Conservation (phyloP, 2,329 filamentous ascomycete species). For the Talaromyces atroroseus region DNA sequence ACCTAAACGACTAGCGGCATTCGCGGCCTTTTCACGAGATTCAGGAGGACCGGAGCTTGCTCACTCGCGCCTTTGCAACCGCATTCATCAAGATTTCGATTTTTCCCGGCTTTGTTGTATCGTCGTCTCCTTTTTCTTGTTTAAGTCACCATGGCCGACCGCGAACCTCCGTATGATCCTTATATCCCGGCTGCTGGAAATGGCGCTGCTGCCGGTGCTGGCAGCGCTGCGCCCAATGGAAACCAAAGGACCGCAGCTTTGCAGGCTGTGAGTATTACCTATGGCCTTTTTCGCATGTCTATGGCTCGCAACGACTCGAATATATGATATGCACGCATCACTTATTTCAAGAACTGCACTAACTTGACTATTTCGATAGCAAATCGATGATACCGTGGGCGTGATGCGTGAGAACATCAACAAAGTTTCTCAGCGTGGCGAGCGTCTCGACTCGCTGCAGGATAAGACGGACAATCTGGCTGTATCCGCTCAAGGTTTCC, state of each 20-base stretch:
- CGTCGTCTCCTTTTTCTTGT: not conserved
- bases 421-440: constrained; percentile 90
- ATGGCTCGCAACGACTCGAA: too few relatives aligned
- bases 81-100: not conserved
- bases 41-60: not conserved
- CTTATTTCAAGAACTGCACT: not conserved
- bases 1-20: not conserved
- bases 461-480: constrained; percentile 92
- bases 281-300: too few relatives aligned
- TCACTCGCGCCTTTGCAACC: not conserved
- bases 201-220: constrained; percentile 49
- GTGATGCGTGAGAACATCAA: constrained; percentile 98
- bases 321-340: not conserved
- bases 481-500: constrained; percentile 89
- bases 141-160: constrained; percentile 47
- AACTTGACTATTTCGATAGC: constrained; percentile 47
- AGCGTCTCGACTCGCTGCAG: constrained; percentile 78
- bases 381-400: constrained; percentile 94
- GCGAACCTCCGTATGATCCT: constrained; percentile 71
- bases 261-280: constrained; percentile 67
- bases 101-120: not conserved
- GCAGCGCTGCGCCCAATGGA: constrained; percentile 47
- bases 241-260: constrained; percentile 67
- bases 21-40: not conserved
- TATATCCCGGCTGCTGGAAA: constrained; percentile 63